phyloP scores from a whole-genome alignment of 768 basidiomycete species.

The Kwoniella sp. region DNA sequence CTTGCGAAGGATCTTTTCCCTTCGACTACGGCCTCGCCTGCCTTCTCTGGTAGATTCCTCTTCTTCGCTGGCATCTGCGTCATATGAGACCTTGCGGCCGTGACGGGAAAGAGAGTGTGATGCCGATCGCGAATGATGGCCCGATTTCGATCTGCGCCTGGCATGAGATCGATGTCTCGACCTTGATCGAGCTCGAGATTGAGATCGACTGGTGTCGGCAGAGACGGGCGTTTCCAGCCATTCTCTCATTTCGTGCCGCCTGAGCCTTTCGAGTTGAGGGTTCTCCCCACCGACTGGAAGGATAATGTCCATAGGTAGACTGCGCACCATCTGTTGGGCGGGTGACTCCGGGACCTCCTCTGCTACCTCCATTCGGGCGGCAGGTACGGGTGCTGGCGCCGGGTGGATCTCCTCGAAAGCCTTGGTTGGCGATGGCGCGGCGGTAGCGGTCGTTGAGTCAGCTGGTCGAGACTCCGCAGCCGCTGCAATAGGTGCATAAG shows the following conservation, averaged over 20 bases:
- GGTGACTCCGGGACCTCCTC: conserved; percentile 20
- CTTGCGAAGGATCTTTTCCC: conserved; percentile 17
- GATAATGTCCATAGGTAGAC: conserved; percentile 49
- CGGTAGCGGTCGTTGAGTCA: background rate
- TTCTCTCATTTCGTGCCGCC: conserved; percentile 9
- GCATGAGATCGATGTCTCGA: conserved; percentile 9
- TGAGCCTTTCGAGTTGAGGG: conserved; percentile 4
- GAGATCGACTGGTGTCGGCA: conserved; percentile 1
- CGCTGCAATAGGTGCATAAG: conserved; percentile 22
- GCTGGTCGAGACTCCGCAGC: background rate
- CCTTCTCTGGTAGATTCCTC: conserved; percentile 4
- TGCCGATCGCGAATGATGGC: conserved; percentile 2
- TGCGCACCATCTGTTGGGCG: conserved; percentile 39
- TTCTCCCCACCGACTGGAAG: conserved; percentile 23
- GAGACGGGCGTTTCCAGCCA: conserved; percentile 14
- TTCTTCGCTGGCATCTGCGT: conserved; percentile 24
- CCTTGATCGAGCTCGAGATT: background rate
- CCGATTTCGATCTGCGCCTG: conserved; percentile 18
- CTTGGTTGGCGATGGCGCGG: conserved; percentile 11
- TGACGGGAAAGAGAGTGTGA: conserved; percentile 16
- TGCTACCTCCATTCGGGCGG: conserved; percentile 2
- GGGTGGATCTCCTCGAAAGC: background rate
- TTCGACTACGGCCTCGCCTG: conserved; percentile 13
- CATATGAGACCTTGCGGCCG: conserved; percentile 19
- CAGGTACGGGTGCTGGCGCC: conserved; percentile 17